Conservation (phyloP, 2,329 filamentous ascomycete species). For the Cryoendolithus antarcticus region DNA sequence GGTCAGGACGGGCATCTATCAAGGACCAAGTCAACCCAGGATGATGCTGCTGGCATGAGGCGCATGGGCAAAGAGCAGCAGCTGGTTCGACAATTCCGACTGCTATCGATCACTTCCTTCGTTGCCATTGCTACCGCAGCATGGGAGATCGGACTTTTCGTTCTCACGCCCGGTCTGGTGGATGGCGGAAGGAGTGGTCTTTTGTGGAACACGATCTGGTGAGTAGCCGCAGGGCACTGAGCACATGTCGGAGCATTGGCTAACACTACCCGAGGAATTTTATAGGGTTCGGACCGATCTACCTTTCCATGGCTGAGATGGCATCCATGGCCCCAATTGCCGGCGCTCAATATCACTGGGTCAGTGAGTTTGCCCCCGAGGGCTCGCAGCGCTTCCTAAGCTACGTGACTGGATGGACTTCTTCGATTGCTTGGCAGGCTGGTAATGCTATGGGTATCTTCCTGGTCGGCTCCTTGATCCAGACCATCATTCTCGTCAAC, state of each 20-base stretch:
- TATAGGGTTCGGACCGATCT: slow-evolving; percentile 9
- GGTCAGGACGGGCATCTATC: no score
- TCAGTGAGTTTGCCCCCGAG: slow-evolving; percentile 32
- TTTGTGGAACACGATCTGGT: slow-evolving; percentile 16
- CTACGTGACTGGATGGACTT: slow-evolving; percentile 35
- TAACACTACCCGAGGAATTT: no score
- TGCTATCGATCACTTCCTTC: slow-evolving; percentile 10
- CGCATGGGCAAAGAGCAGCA: slow-evolving; percentile 24
- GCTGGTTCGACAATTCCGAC: slow-evolving; percentile 10
- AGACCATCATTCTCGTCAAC: slow-evolving; percentile 29
- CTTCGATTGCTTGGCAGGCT: slow-evolving; percentile 4
- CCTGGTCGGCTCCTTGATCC: slow-evolving; percentile 15
- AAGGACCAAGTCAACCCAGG: no score
- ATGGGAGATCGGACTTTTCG: slow-evolving; percentile 12
- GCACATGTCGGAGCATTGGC: no score
- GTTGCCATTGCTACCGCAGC: slow-evolving; percentile 7
- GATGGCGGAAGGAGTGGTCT: slow-evolving; percentile 18
- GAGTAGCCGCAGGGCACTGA: no score
- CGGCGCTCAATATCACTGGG: slow-evolving; percentile 18
- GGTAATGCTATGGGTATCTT: slow-evolving; percentile 6
- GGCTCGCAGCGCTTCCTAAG: slow-evolving; percentile 31
- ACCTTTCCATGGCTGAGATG: slow-evolving; percentile 4
- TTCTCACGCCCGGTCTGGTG: slow-evolving; percentile 7
- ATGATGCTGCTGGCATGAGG: slow-evolving; percentile 26
- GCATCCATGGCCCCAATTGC: slow-evolving; percentile 17